These are phyloP conservation scores for Suillus hirtellus DNA, from an alignment of 768 basidiomycete species.

Conservation along the genomic window DNA sequence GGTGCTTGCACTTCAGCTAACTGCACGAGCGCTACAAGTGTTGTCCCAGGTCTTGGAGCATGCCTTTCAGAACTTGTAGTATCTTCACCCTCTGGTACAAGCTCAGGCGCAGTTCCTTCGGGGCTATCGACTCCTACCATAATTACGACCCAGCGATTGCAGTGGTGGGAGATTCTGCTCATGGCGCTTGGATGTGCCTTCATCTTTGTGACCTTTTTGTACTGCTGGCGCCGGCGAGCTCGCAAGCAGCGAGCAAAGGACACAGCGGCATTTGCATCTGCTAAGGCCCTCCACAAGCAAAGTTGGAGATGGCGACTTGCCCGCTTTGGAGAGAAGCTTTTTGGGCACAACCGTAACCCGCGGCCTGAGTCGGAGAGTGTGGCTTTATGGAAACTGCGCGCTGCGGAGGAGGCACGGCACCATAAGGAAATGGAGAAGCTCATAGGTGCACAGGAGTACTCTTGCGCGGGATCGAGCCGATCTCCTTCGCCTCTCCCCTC, in stretches of 20 bases:
- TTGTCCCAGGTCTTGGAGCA: constrained; percentile 70
- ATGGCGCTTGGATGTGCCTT: constrained; percentile 83
- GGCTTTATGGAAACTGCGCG: constrained; percentile 49
- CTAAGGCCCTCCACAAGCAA: constrained; percentile 49
- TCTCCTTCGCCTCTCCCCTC: constrained; percentile 46
- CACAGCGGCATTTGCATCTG: constrained; percentile 64
- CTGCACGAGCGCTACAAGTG: constrained; percentile 54
- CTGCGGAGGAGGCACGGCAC: constrained; percentile 51
- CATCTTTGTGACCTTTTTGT: constrained; percentile 66
- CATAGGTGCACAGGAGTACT: constrained; percentile 47
- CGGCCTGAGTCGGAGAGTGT: constrained; percentile 45
- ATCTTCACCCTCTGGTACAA: constrained; percentile 45
- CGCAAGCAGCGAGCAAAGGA: constrained; percentile 66
- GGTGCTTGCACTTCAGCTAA: constrained; percentile 66
- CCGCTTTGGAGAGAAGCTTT: constrained; percentile 58
- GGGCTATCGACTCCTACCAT: constrained; percentile 56
- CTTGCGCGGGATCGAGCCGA: constrained; percentile 39
- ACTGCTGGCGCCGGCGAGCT: constrained; percentile 69
- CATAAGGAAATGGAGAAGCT: constrained; percentile 53
- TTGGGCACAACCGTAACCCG: constrained; percentile 43
- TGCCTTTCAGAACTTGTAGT: constrained; percentile 80
- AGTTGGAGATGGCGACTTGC: constrained; percentile 59
- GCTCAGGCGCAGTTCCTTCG: constrained; percentile 44
- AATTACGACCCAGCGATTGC: constrained; percentile 40
- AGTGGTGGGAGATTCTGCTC: constrained; percentile 85